A percentile compares a stretch with the other conserved stretches of the same genome.
Evolutionary conservation across 2,329 filamentous ascomycete species (phyloP).

Genomic region (Botrytis byssoidea): DNA sequence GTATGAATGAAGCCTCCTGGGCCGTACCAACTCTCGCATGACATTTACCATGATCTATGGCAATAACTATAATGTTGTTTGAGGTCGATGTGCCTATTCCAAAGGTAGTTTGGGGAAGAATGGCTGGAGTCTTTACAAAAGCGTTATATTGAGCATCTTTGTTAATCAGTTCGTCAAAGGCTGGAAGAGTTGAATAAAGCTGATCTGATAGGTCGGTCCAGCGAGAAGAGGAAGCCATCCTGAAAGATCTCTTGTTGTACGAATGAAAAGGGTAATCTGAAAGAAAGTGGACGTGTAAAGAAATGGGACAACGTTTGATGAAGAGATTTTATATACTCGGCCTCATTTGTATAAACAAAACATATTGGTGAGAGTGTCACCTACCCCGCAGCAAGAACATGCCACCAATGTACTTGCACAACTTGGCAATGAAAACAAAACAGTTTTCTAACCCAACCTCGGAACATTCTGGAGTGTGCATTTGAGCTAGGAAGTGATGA

Average conservation of each 20-base stretch:
- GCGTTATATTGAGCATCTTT: not conserved
- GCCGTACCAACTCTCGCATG: not conserved
- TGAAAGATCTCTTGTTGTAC: too few relatives aligned
- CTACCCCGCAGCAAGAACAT: constrained; percentile 1
- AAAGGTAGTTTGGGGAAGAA: not conserved
- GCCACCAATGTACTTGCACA: not conserved
- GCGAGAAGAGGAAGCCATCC: not conserved
- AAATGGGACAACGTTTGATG: not conserved
- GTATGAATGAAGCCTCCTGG: not conserved
- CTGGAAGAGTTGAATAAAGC: not conserved
- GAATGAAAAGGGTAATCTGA: not conserved
- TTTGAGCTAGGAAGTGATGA: not conserved
- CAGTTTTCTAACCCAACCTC: too few relatives aligned
- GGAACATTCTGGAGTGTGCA: not conserved
- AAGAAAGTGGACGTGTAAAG: not conserved
- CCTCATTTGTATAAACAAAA: not conserved
- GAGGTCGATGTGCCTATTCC: not conserved
- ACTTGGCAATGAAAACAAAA: not conserved
- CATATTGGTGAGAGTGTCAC: not conserved
- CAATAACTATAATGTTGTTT: not conserved
- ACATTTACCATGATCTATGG: not conserved
- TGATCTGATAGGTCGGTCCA: not conserved
- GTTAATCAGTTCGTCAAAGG: not conserved
- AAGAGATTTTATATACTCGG: not conserved
- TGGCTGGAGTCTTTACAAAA: not conserved